Conservation (phyloP, 495 filamentous ascomycete species). For the Extremus antarcticus region DNA sequence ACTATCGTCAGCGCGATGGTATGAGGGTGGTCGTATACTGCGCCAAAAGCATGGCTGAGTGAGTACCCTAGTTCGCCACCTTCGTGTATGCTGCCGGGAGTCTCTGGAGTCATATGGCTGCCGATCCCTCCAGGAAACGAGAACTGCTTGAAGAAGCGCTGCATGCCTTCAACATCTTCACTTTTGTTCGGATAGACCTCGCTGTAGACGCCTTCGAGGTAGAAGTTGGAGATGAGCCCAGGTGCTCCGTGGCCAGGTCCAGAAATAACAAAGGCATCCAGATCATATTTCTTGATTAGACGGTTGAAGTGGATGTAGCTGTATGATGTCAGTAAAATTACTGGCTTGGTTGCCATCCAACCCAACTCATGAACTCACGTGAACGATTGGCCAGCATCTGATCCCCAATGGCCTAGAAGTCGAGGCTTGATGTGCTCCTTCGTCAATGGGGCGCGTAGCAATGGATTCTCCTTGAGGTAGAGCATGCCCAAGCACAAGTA, state of each 20-base stretch:
- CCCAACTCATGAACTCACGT: constrained; percentile 27
- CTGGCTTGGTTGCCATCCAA: neutral
- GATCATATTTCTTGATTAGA: constrained; percentile 62
- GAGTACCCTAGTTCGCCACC: constrained; percentile 70
- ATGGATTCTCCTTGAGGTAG: constrained; percentile 56
- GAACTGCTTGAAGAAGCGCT: constrained; percentile 66
- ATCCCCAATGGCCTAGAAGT: constrained; percentile 63
- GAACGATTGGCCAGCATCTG: constrained; percentile 61
- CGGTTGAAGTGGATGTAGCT: constrained; percentile 67
- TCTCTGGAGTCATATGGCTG: constrained; percentile 63
- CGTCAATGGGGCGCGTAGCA: constrained; percentile 52
- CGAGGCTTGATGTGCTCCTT: constrained; percentile 56
- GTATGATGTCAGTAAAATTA: neutral
- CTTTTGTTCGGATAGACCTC: constrained; percentile 59
- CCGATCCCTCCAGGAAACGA: constrained; percentile 67
- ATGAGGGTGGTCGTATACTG: constrained; percentile 58
- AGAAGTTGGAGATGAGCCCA: constrained; percentile 57
- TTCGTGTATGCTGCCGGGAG: constrained; percentile 61
- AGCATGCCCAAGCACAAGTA: constrained; percentile 69
- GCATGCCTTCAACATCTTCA: constrained; percentile 53
- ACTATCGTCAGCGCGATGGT: constrained; percentile 63
- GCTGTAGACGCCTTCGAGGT: constrained; percentile 62
- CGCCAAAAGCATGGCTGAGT: constrained; percentile 61
- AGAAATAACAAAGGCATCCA: constrained; percentile 58
- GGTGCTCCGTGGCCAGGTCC: constrained; percentile 66